Percentiles rank a stretch among this genome's conserved stretches.
Conservation (phyloP, 768 basidiomycete species). For the Xerocomus potaroensis region DNA sequence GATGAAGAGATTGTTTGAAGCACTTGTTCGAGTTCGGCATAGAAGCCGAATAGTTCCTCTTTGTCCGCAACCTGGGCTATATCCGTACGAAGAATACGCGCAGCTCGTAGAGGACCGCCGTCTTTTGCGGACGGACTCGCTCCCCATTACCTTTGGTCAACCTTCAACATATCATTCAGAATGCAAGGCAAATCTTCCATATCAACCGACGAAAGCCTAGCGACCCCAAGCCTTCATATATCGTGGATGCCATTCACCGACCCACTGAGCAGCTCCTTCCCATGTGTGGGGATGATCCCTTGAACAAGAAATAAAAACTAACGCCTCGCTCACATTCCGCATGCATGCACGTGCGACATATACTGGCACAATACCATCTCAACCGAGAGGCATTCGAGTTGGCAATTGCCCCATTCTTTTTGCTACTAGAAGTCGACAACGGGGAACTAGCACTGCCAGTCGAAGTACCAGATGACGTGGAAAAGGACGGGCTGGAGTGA, state of each 20-base stretch:
- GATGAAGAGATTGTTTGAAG: background rate
- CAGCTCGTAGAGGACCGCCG: conserved; percentile 71
- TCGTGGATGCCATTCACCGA: conserved; percentile 73
- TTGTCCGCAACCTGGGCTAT: too few relatives aligned
- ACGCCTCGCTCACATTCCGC: conserved; percentile 87
- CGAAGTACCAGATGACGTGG: conserved; percentile 22
- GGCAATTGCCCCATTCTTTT: conserved; percentile 37
- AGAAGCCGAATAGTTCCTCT: background rate
- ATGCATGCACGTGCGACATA: conserved; percentile 91
- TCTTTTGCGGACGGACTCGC: conserved; percentile 63
- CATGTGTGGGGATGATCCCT: conserved; percentile 77
- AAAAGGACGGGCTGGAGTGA: conserved; percentile 41
- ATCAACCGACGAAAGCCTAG: conserved; percentile 91
- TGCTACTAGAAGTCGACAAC: conserved; percentile 13
- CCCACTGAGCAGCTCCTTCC: conserved; percentile 76
- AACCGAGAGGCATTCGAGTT: conserved; percentile 95
- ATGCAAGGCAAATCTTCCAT: conserved; percentile 94
- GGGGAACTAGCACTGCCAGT: conserved; percentile 16
- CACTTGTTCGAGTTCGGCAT: background rate
- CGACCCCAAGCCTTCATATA: conserved; percentile 84
- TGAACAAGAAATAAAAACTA: conserved; percentile 79
- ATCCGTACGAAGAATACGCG: conserved; percentile 77
- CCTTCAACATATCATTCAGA: conserved; percentile 90
- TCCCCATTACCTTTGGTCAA: conserved; percentile 94
- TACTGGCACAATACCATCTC: conserved; percentile 84